These are phyloP conservation scores for Eutrema salsugineum DNA, from an alignment of 441 rosid genomes.

Conservation along the genomic window DNA sequence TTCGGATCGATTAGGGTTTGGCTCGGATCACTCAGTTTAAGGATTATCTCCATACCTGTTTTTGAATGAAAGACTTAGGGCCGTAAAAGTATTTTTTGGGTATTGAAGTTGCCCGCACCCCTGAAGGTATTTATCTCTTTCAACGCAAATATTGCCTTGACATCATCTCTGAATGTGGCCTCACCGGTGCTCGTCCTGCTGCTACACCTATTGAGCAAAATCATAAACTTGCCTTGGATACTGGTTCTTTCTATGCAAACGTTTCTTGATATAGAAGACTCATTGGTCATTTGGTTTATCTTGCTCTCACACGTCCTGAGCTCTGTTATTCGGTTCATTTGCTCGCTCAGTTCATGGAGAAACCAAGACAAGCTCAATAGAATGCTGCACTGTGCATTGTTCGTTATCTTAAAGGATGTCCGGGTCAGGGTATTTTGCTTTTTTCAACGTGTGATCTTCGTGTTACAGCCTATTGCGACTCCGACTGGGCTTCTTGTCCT, in stretches of 20 bases:
- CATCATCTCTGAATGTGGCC: accelerated
- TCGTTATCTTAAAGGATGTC: not conserved
- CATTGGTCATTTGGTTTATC: not conserved
- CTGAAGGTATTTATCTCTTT: accelerated
- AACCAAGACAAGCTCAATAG: not conserved
- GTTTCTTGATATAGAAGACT: not conserved
- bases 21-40: too few species aligned
- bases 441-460: not conserved
- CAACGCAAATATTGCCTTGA: not conserved
- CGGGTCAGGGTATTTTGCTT: not conserved
- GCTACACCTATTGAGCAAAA: too few species aligned
- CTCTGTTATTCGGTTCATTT: not conserved
- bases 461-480: not conserved
- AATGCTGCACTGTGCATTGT: not conserved
- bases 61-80: too few species aligned
- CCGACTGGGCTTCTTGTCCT: not conserved
- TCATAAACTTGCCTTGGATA: too few species aligned
- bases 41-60: too few species aligned
- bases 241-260: too few species aligned
- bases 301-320: not conserved
- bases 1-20: too few species aligned
- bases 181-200: too few species aligned
- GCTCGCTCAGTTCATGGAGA: not conserved
- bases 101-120: not conserved
- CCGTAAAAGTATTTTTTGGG: too few species aligned